Evolutionary conservation across 352 stramenopile genomes (phyloP).

Genomic region (Aphanomyces stellatus): DNA sequence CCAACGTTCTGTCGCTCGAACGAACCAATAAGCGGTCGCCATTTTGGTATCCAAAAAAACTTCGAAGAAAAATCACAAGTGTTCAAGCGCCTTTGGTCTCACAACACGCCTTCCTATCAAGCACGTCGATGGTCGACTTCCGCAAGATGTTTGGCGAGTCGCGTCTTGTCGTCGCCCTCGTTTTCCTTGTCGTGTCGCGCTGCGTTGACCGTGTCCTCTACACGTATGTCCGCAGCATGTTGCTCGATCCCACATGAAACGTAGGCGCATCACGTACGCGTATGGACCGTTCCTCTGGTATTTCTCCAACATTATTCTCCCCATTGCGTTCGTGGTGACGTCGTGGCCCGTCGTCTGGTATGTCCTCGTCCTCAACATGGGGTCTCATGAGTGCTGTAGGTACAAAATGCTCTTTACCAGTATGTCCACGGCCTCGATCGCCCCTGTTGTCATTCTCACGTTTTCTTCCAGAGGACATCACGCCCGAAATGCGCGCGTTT

Average conservation of each 20-base stretch:
- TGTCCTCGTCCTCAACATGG: neutral
- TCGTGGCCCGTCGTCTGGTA: slow-evolving; percentile 24
- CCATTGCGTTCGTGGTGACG: slow-evolving; percentile 23
- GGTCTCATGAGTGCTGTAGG: neutral
- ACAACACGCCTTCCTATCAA: too few relatives aligned
- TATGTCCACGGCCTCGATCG: slow-evolving; percentile 20
- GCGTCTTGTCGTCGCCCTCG: slow-evolving; percentile 54
- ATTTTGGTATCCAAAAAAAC: too few relatives aligned
- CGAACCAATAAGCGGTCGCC: too few relatives aligned
- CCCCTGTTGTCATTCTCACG: neutral
- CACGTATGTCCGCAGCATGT: slow-evolving; percentile 41
- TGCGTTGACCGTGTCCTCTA: slow-evolving; percentile 80
- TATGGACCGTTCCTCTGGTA: slow-evolving; percentile 23
- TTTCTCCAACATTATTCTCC: slow-evolving; percentile 24
- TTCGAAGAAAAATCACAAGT: too few relatives aligned
- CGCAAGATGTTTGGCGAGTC: neutral
- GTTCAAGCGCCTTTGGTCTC: too few relatives aligned
- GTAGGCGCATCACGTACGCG: slow-evolving; percentile 19
- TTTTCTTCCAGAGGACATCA: slow-evolving; percentile 20
- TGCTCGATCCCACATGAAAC: neutral
- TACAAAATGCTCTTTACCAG: slow-evolving; percentile 80
- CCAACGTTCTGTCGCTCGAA: too few relatives aligned
- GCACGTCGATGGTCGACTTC: neutral
- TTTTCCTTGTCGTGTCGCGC: slow-evolving; percentile 61
- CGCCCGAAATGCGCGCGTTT: slow-evolving; percentile 21